Conservation (phyloP, 495 filamentous ascomycete species). For the Letharia lupina region DNA sequence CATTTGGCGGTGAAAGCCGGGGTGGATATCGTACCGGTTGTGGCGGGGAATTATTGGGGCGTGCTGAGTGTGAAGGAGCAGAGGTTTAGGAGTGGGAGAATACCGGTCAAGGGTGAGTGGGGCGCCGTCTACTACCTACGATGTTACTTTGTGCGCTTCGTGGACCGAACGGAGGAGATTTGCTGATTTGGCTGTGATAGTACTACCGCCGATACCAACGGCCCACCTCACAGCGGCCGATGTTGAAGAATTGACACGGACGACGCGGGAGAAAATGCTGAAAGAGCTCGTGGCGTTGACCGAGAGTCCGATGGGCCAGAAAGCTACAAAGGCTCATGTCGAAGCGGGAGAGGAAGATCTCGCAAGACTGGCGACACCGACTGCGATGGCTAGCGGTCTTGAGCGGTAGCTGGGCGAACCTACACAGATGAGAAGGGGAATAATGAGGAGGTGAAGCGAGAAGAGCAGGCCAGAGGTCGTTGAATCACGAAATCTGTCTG, state of each 20-base stretch:
- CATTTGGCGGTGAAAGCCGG: slow-evolving; percentile 90
- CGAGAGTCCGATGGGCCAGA: slow-evolving; percentile 24
- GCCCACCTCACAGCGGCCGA: slow-evolving; percentile 65
- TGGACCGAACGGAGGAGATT: not conserved
- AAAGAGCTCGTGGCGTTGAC: slow-evolving; percentile 60
- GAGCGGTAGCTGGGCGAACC: not conserved
- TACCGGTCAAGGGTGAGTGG: slow-evolving; percentile 67
- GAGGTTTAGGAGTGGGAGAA: slow-evolving; percentile 64
- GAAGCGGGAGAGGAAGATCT: slow-evolving; percentile 12
- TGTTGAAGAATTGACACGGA: slow-evolving; percentile 67
- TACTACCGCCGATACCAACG: slow-evolving; percentile 82
- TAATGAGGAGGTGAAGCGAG: not conserved
- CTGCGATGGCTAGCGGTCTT: not conserved
- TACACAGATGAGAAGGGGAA: not conserved
- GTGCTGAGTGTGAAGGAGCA: slow-evolving; percentile 61
- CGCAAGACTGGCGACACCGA: slow-evolving; percentile 5
- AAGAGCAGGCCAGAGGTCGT: no score
- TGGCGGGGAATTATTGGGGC: slow-evolving; percentile 70
- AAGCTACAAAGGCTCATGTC: slow-evolving; percentile 8
- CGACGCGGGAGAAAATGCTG: slow-evolving; percentile 71
- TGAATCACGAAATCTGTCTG: not conserved
- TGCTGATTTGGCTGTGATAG: slow-evolving; percentile 33
- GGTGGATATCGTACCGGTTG: slow-evolving; percentile 69
- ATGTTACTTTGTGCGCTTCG: not conserved
- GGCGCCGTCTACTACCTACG: slow-evolving; percentile 3